Evolutionary conservation across 2,329 filamentous ascomycete genomes (phyloP).

Genomic region (Pseudonectria foliicola): DNA sequence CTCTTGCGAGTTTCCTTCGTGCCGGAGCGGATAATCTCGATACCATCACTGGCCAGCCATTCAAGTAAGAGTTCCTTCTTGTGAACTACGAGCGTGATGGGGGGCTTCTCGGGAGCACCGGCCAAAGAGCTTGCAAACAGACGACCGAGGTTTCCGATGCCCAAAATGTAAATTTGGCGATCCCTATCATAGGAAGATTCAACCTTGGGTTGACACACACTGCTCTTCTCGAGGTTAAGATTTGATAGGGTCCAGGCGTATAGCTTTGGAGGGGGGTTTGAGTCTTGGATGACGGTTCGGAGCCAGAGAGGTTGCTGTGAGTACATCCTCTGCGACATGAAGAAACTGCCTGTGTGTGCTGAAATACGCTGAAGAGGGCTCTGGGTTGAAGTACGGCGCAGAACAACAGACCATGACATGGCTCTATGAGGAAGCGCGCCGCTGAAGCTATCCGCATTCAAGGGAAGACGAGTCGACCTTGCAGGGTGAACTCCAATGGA

Average conservation of each 20-base stretch:
- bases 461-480: background rate
- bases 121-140: conserved; percentile 70
- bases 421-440: too few species aligned
- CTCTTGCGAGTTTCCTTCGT: conserved; percentile 24
- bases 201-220: background rate
- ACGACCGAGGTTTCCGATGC: conserved; percentile 72
- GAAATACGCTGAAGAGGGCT: too few species aligned
- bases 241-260: conserved; percentile 31
- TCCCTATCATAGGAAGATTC: conserved; percentile 8
- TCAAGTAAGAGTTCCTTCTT: conserved; percentile 40
- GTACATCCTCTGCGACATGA: conserved; percentile 12
- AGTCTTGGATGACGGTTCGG: conserved; percentile 19
- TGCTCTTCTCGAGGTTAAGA: conserved; percentile 8
- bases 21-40: conserved; percentile 36
- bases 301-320: conserved; percentile 29
- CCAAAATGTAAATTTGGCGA: conserved; percentile 67
- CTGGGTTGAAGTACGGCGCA: too few species aligned
- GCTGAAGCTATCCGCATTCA: background rate
- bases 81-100: conserved; percentile 75
- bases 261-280: conserved; percentile 24
- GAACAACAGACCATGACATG: too few species aligned
- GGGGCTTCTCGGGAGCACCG: conserved; percentile 52
- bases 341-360: too few species aligned
- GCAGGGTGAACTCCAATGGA: too few species aligned
- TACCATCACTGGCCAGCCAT: conserved; percentile 38